phyloP scores from a whole-genome alignment of 192 early-diverging fungal species.

The Coemansia sp. region DNA sequence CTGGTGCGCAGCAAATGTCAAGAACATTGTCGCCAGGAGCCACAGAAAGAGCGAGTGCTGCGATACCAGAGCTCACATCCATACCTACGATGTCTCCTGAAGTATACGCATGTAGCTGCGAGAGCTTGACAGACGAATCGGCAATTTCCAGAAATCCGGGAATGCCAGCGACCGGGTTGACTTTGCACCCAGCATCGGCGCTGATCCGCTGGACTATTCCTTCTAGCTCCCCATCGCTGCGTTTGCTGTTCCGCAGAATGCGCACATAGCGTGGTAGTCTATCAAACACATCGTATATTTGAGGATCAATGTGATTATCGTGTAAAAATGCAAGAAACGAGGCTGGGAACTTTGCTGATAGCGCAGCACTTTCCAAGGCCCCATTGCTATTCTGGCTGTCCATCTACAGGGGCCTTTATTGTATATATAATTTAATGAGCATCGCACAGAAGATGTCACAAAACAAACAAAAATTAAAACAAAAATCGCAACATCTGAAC shows the following conservation, averaged over 20 bases:
- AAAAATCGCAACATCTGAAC: too few species aligned
- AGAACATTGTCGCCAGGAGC: conserved; percentile 80
- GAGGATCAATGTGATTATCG: conserved; percentile 67
- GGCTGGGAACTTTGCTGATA: conserved; percentile 49
- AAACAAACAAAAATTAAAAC: too few species aligned
- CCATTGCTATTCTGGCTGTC: neutral
- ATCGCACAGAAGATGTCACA: too few species aligned
- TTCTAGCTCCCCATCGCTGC: conserved; percentile 30
- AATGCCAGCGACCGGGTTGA: conserved; percentile 52
- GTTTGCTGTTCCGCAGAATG: conserved; percentile 40
- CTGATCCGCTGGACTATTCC: conserved; percentile 42
- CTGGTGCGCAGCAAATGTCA: conserved; percentile 86
- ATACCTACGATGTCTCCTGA: conserved; percentile 64
- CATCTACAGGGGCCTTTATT: too few species aligned
- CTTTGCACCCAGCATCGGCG: conserved; percentile 53
- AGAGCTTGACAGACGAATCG: conserved; percentile 50
- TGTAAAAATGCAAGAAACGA: conserved; percentile 68
- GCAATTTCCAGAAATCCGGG: conserved; percentile 61
- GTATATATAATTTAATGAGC: too few species aligned
- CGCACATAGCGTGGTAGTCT: conserved; percentile 78
- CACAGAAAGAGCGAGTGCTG: conserved; percentile 73
- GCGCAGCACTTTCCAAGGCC: neutral
- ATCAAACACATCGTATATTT: conserved; percentile 59
- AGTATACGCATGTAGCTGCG: conserved; percentile 53
- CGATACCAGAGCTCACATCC: conserved; percentile 83